Conservation (phyloP, 2,329 filamentous ascomycete species). For the Fusarium austroafricanum region DNA sequence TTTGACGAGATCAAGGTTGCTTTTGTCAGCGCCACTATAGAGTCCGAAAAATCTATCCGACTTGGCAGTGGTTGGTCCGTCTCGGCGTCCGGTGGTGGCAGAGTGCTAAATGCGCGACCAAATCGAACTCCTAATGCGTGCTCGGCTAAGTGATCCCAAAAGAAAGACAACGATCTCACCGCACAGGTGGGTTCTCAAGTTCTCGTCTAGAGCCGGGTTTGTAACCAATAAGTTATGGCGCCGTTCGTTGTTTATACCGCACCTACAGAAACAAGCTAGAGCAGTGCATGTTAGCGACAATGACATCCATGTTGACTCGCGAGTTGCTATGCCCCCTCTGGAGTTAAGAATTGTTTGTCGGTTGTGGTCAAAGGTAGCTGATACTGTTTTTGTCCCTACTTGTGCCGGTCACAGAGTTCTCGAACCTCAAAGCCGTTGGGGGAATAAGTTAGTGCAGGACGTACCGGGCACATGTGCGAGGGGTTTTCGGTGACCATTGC, state of each 20-base stretch:
- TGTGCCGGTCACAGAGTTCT: conserved; percentile 4
- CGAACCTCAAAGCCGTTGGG: conserved; percentile 20
- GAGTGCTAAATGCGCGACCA: neutral
- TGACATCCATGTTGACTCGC: conserved; percentile 12
- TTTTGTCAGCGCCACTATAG: conserved; percentile 16
- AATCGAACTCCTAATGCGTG: neutral
- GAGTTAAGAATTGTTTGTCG: conserved; percentile 9
- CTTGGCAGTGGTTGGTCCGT: conserved; percentile 31
- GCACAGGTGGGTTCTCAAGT: conserved; percentile 1
- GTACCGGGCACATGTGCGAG: conserved; percentile 6
- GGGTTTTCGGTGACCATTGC: conserved; percentile 11
- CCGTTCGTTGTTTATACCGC: conserved; percentile 23
- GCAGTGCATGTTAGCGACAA: conserved; percentile 4
- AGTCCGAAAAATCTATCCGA: conserved; percentile 12
- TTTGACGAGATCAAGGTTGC: neutral
- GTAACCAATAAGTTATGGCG: conserved; percentile 35
- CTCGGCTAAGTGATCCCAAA: conserved; percentile 25
- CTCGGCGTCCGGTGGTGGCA: conserved; percentile 13
- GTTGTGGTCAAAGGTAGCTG: neutral
- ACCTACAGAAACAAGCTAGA: neutral
- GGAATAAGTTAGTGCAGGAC: conserved; percentile 2
- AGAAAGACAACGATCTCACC: conserved; percentile 9
- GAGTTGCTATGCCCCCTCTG: conserved; percentile 4
- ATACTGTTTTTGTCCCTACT: neutral
- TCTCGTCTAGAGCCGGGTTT: conserved; percentile 9